Percentiles rank a stretch among this genome's conserved stretches.
phyloP scores from a whole-genome alignment of 73 alveolate genomes.

The Stentor coeruleus region DNA sequence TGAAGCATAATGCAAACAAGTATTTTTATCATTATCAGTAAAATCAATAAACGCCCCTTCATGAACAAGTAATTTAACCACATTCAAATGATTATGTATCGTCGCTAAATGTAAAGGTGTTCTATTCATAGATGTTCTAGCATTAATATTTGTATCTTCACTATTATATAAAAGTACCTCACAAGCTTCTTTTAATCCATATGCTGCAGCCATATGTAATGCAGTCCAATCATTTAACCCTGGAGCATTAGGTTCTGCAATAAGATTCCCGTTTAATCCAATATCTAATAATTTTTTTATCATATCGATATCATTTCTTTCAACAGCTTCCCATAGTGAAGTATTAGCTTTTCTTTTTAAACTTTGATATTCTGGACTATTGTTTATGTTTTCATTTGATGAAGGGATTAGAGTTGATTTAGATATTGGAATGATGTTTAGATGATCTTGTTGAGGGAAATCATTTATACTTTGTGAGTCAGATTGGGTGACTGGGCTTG shows the following conservation, averaged over 20 bases:
- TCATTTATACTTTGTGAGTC: too few species aligned
- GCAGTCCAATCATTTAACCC: background rate
- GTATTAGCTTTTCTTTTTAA: too few species aligned
- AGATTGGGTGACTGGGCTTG: too few species aligned
- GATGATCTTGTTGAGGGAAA: too few species aligned
- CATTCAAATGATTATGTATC: background rate
- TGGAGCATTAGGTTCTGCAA: background rate
- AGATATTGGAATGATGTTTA: too few species aligned
- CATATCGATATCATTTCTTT: background rate
- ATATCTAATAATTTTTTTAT: background rate
- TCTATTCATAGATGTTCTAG: background rate
- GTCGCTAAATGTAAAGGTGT: background rate
- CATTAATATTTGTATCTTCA: background rate
- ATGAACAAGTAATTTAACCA: background rate
- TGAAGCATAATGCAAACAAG: background rate
- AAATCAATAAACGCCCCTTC: background rate
- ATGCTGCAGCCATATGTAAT: background rate
- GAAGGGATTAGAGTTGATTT: too few species aligned
- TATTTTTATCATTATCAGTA: background rate
- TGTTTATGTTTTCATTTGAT: too few species aligned
- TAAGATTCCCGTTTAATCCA: background rate
- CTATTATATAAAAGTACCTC: background rate
- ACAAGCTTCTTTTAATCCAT: background rate
- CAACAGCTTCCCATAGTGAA: background rate
- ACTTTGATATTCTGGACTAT: background rate